Percentiles rank a stretch among this genome's conserved stretches.
Conservation (phyloP, 2,329 filamentous ascomycete species). For the Fusarium beomiforme region DNA sequence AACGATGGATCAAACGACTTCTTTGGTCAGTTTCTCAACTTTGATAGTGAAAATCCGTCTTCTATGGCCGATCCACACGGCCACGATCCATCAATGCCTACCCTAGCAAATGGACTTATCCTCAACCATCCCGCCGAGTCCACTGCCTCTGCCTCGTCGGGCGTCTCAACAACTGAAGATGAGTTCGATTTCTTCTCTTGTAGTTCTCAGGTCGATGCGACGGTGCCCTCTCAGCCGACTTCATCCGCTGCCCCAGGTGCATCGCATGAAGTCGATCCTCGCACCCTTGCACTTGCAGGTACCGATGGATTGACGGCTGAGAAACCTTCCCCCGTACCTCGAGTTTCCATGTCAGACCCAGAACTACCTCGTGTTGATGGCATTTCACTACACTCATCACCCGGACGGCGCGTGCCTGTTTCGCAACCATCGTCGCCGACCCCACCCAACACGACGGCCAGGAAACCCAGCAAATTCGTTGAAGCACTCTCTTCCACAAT, state of each 20-base stretch:
- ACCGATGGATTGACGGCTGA: constrained; percentile 23
- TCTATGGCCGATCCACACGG: constrained; percentile 36
- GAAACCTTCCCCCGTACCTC: constrained; percentile 41
- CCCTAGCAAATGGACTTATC: constrained; percentile 44
- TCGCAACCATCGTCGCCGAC: constrained; percentile 48
- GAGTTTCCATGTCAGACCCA: constrained; percentile 58
- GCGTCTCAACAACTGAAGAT: constrained; percentile 48
- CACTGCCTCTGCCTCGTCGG: constrained; percentile 49
- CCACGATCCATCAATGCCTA: constrained; percentile 37
- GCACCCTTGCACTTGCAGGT: constrained; percentile 39
- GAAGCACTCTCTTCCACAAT: constrained; percentile 55
- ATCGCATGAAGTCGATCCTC: constrained; percentile 46
- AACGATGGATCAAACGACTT: constrained; percentile 48
- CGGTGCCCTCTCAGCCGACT: constrained; percentile 37
- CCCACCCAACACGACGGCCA: constrained; percentile 44
- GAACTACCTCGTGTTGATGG: constrained; percentile 59
- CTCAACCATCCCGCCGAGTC: constrained; percentile 45
- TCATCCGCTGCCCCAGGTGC: constrained; percentile 13
- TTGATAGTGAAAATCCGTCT: constrained; percentile 44
- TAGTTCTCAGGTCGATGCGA: constrained; percentile 45
- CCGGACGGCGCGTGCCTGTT: constrained; percentile 44
- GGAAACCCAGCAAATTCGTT: constrained; percentile 53
- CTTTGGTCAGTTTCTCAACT: constrained; percentile 52
- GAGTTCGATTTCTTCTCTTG: constrained; percentile 51
- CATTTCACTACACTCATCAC: constrained; percentile 55